Conservation (phyloP, 805 yeast species). For the Saccharomycopsis synnaedendra region DNA sequence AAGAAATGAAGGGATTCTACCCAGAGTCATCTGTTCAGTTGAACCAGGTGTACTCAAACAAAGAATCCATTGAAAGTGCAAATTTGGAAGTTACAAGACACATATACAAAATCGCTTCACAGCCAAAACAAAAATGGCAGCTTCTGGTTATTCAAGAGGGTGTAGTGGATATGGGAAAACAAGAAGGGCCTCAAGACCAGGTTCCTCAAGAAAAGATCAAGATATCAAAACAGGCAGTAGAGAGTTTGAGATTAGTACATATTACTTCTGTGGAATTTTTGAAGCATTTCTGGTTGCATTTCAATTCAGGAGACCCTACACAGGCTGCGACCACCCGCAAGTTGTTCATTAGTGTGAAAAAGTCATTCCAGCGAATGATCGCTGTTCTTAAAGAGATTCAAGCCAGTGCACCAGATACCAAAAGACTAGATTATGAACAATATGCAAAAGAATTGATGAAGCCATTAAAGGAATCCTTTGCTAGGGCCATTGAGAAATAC, state of each 20-base stretch:
- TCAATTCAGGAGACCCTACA: slow-evolving; percentile 36
- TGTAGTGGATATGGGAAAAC: neutral
- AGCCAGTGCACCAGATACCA: slow-evolving; percentile 6
- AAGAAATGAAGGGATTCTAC: neutral
- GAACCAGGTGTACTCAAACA: slow-evolving; percentile 17
- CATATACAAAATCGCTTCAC: slow-evolving; percentile 12
- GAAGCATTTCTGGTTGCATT: slow-evolving; percentile 63
- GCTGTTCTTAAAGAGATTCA: slow-evolving; percentile 21
- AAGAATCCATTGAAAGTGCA: slow-evolving; percentile 23
- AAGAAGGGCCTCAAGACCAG: slow-evolving; percentile 5
- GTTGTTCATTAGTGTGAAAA: slow-evolving; percentile 36
- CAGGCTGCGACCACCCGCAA: slow-evolving; percentile 33
- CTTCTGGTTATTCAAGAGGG: neutral
- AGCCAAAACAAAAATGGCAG: slow-evolving; percentile 16
- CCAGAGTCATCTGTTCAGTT: slow-evolving; percentile 7
- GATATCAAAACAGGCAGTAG: slow-evolving; percentile 29
- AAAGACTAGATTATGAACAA: slow-evolving; percentile 1
- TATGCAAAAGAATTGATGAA: slow-evolving; percentile 21
- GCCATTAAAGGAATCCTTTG: slow-evolving; percentile 34
- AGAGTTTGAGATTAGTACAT: slow-evolving; percentile 48
- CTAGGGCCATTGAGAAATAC: slow-evolving; percentile 35
- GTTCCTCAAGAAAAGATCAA: slow-evolving; percentile 4
- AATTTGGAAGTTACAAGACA: slow-evolving; percentile 7
- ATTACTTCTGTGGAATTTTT: slow-evolving; percentile 67
- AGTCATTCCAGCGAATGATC: slow-evolving; percentile 34